Conservation (phyloP, 2,329 filamentous ascomycete genomes). For the Dactylonectria estremocensis region DNA sequence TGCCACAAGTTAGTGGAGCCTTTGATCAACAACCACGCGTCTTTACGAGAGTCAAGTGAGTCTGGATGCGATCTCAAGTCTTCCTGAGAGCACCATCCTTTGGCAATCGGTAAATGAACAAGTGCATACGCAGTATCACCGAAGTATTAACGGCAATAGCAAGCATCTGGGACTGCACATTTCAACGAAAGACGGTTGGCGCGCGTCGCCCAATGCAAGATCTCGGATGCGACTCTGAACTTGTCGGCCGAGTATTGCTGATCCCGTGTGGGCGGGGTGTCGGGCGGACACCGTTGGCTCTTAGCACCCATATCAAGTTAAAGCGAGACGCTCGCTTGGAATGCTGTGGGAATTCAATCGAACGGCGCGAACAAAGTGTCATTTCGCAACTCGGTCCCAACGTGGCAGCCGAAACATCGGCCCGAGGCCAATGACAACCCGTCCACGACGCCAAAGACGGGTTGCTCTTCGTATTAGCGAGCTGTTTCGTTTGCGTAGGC, state of each 20-base stretch:
- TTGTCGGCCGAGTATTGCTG: not conserved
- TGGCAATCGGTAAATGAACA: too few relatives aligned
- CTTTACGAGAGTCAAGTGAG: not conserved
- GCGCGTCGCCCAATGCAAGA: not conserved
- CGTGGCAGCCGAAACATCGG: not conserved
- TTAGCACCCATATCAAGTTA: not conserved
- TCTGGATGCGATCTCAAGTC: not conserved
- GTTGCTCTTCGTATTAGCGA: too few relatives aligned
- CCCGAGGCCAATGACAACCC: not conserved
- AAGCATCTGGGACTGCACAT: not conserved
- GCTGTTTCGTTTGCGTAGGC: too few relatives aligned
- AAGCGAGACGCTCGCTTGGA: not conserved
- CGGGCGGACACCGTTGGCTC: not conserved
- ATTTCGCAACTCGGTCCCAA: not conserved
- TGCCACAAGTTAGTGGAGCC: not conserved
- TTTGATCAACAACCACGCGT: not conserved
- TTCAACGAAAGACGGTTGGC: not conserved
- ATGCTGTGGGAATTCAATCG: not conserved
- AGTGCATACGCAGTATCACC: too few relatives aligned
- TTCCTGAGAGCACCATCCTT: not conserved
- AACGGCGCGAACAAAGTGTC: not conserved
- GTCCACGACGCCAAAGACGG: too few relatives aligned
- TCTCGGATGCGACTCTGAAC: not conserved
- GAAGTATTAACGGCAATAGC: too few relatives aligned
- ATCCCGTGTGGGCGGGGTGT: not conserved